Evolutionary conservation across 768 basidiomycete species (phyloP), one percentile per base, ranked within the genome.

Genomic region (Naganishia antarctica): DNA sequence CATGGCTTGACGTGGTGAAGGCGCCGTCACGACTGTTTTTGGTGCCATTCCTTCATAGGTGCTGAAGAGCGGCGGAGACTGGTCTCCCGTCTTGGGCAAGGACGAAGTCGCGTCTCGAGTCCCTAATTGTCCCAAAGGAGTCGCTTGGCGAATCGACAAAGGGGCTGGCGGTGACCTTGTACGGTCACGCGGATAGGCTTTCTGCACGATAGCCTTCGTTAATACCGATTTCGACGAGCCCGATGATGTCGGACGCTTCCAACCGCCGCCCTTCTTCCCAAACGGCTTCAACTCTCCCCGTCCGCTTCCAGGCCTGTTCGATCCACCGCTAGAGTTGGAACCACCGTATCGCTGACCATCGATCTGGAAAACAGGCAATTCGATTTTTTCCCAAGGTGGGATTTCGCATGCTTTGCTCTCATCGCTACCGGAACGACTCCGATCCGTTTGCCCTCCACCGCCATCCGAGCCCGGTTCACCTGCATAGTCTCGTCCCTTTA

Each of bases 331-430:
- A 23, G 62, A 57, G 15, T 21, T 25, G 5, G 62, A 63, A 4
- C 69, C 71, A 1, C 73, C 74, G 57, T 69, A 73, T 15, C 68
- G 53, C 61, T 74, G 63, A 5, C 73, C 74, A 44, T 76, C 74
- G 23, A 77, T 65, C 50, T 74, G 67, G 60, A 76, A 79, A 2
- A 71, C 58, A 0, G 78, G 78, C 23, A 79, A 64, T 37, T 78
- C 70, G 12, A 79, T 29, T 18, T 68, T 51, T 45, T 79, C 78
- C 78, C 78, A 79, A 1, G 76, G 76, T 7, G 77, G 74, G 2
- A 74, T 68, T 13, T 75, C 74, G 3, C 28, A 41, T 21, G 0
- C 23, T 18, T 32, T 62, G 48, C 34, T 60, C 21, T 40, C 28
- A 21, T 58, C 34, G 23, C 53, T 40, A n/a, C 53, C 53, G 1